Evolutionary conservation across 345 rosid genomes (phyloP).

Genomic region (Mangifera indica): DNA sequence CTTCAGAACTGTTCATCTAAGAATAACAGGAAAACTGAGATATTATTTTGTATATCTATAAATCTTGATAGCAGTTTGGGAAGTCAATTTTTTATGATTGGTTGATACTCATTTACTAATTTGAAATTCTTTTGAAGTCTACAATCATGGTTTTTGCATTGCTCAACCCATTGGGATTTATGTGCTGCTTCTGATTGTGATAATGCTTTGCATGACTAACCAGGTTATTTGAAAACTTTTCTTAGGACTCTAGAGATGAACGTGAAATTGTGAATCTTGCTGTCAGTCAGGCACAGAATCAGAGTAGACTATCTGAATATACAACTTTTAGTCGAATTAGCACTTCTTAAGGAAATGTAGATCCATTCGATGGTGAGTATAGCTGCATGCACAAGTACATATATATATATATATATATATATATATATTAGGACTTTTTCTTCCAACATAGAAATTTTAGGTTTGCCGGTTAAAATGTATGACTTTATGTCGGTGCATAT

Average conservation of each 20-base stretch:
- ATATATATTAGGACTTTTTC: background rate
- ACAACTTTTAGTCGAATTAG: slow-evolving; percentile 74
- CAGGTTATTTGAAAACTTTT: slow-evolving; percentile 17
- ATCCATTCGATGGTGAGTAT: slow-evolving; percentile 80
- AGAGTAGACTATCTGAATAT: slow-evolving; percentile 58
- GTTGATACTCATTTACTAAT: background rate
- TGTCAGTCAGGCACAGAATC: slow-evolving; percentile 70
- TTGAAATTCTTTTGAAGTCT: background rate
- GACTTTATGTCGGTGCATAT: slow-evolving; percentile 89
- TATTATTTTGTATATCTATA: background rate
- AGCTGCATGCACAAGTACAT: background rate
- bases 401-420: too few species aligned
- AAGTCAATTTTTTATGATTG: background rate
- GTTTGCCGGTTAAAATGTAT: slow-evolving; percentile 38
- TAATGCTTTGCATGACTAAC: background rate
- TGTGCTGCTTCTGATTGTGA: background rate
- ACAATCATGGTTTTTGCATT: background rate
- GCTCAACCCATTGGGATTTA: background rate
- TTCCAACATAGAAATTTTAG: slow-evolving; percentile 13
- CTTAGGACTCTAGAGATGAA: slow-evolving; percentile 73
- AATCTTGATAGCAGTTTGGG: background rate
- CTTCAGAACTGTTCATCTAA: background rate
- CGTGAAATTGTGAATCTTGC: slow-evolving; percentile 87
- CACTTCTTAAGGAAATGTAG: slow-evolving; percentile 57
- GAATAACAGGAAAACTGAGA: background rate